phyloP scores from a whole-genome alignment of 805 yeast species.

The Candida broadrunensis region DNA sequence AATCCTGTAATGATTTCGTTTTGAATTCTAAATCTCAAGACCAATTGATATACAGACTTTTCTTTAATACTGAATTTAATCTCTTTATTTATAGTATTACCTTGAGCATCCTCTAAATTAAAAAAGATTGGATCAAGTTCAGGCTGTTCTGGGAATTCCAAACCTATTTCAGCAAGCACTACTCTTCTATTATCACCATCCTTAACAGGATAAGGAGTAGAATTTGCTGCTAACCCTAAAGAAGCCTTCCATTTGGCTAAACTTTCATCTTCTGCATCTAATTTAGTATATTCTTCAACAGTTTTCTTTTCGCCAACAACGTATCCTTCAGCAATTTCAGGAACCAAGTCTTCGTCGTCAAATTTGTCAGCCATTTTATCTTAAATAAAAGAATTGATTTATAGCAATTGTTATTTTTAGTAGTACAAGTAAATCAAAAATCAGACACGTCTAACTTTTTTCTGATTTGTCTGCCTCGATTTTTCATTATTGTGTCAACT shows the following conservation, averaged over 20 bases:
- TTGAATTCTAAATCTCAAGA: conserved; percentile 77
- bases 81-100: conserved; percentile 57
- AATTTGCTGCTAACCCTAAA: conserved; percentile 65
- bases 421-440: too few relatives aligned
- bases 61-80: conserved; percentile 77
- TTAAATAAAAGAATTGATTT: too few relatives aligned
- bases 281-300: conserved; percentile 72
- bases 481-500: too few relatives aligned
- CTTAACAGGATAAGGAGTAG: conserved; percentile 54
- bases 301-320: conserved; percentile 70
- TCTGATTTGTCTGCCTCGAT: too few relatives aligned
- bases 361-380: neutral
- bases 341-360: conserved; percentile 56
- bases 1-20: conserved; percentile 90
- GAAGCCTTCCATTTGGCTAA: conserved; percentile 90
- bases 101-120: conserved; percentile 58
- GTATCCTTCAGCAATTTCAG: conserved; percentile 64
- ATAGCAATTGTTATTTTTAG: too few relatives aligned
- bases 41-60: conserved; percentile 67
- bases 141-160: conserved; percentile 64
- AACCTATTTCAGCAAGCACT: conserved; percentile 73
- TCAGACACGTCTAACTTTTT: too few relatives aligned
- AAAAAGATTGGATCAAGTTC: conserved; percentile 57
- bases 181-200: conserved; percentile 75
- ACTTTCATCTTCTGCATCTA: conserved; percentile 90